Percentiles rank a stretch among this genome's conserved stretches.
phyloP scores from a whole-genome alignment of 2,329 filamentous ascomycete species.

The Colletotrichum tropicale region DNA sequence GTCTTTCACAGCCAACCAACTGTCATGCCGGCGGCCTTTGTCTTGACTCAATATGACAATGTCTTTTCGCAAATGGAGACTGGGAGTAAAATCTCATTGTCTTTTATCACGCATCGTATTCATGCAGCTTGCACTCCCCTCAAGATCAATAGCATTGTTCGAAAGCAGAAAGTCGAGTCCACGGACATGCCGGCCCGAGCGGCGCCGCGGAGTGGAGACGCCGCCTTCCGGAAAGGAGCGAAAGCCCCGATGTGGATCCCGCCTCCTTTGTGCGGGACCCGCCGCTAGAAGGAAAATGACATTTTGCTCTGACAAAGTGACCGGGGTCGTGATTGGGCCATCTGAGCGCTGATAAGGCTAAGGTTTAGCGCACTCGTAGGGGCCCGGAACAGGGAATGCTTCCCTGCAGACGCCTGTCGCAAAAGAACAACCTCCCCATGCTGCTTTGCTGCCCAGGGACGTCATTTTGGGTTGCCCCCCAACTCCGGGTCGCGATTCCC shows the following conservation, averaged over 20 bases:
- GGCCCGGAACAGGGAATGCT: conserved; percentile 6
- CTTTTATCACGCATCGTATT: background rate
- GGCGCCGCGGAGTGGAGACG: background rate
- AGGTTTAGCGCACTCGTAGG: background rate
- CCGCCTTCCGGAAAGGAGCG: background rate
- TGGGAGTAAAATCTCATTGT: fast-evolving
- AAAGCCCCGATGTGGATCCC: background rate
- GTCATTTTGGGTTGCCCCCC: conserved; percentile 6
- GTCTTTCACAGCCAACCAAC: fast-evolving
- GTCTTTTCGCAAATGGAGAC: background rate
- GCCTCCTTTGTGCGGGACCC: background rate
- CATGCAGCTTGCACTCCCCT: background rate
- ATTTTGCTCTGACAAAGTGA: conserved; percentile 17
- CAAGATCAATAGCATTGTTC: background rate
- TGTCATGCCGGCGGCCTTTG: background rate
- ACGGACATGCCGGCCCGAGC: background rate
- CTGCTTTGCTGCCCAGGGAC: background rate
- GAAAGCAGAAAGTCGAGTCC: background rate
- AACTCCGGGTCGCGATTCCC: conserved; percentile 5
- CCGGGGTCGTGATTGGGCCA: conserved; percentile 1
- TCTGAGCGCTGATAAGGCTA: conserved; percentile 19
- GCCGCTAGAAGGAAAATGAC: conserved; percentile 6
- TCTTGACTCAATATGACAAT: background rate
- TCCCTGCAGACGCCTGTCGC: background rate
- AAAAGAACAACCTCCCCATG: background rate